Evolutionary conservation across 805 yeast genomes (phyloP).

Genomic region (Pichia insulana): DNA sequence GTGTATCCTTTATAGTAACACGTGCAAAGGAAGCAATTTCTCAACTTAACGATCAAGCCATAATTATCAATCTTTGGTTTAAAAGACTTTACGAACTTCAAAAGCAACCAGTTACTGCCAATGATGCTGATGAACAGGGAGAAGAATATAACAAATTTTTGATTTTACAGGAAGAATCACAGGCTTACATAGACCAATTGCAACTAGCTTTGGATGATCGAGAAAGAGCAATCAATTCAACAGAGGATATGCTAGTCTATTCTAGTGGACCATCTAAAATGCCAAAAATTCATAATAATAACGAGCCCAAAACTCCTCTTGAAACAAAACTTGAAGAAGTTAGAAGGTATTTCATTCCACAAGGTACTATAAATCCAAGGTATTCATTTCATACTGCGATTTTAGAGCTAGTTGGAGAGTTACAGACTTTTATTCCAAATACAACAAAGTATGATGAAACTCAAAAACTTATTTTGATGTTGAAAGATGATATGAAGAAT

Average conservation of each 20-base stretch:
- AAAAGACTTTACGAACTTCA: conserved; percentile 34
- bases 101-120: conserved; percentile 33
- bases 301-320: background rate
- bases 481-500: conserved; percentile 30
- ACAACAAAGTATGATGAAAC: conserved; percentile 2
- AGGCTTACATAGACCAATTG: conserved; percentile 46
- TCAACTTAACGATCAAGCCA: conserved; percentile 45
- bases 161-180: conserved; percentile 64
- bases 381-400: conserved; percentile 19
- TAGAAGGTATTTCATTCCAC: conserved; percentile 25
- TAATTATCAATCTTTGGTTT: conserved; percentile 44
- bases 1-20: conserved; percentile 20
- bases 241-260: conserved; percentile 13
- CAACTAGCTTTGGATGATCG: conserved; percentile 41
- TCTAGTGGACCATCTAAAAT: background rate
- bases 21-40: conserved; percentile 18
- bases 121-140: conserved; percentile 36
- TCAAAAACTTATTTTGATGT: background rate
- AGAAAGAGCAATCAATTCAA: conserved; percentile 27
- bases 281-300: background rate
- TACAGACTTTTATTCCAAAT: conserved; percentile 2
- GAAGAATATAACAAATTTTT: conserved; percentile 73
- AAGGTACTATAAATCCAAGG: conserved; percentile 28
- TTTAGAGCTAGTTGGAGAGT: conserved; percentile 18
- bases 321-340: conserved; percentile 11